Base-by-base conservation (phyloP, 805 yeast species). In the Starmerella kuoi region DNA sequence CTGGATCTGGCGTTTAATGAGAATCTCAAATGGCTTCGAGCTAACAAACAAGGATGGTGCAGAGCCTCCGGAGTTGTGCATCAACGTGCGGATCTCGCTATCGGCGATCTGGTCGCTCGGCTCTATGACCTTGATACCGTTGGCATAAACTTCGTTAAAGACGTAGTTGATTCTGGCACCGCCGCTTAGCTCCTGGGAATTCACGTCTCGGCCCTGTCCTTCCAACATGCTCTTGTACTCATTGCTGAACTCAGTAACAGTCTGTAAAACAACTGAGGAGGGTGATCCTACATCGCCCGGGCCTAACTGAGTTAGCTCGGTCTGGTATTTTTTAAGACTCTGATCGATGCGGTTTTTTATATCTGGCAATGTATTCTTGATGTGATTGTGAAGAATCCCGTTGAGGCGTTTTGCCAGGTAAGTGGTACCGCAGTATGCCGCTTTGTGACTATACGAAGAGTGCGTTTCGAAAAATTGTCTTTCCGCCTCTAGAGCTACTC, bases 161-260 rank as follows among this genome's bases (percentile, higher is more conserved):
- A 91, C 97, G 67, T 86, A 91, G 31, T 95, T 81, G 51, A 91
- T 84, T 71, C 98, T 80, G 0, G 98, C 98, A 63, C 95, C 98
- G 61, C 98, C 98, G 54, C 94, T 80, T 54, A 91, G 73, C 65
- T 91, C 98, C 60, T 79, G 76, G 11, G 88, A 74, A 4, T 91
- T 77, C 55, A 91, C 71, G 57, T 88, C 98, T 61, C 77, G 81
- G 30, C 93, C 82, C 60, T 86, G 93, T 66, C 98, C 98, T 55
- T 85, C 94, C 52, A 91, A 68, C 33, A 88, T 82, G 20, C 91
- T 87, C 53, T 75, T 78, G 64, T 87, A 91, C 60, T 88, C 97
- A 61, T 83, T 87, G 55, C 91, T 73, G 59, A 91, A 91, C 63
- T 85, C 94, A 20, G 97, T 88, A 55, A 91, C 91, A 66, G 85